Evolutionary conservation across 2,329 filamentous ascomycete species (phyloP), one percentile per base, ranked within the genome.

Genomic region (Aspergillus chevalieri): DNA sequence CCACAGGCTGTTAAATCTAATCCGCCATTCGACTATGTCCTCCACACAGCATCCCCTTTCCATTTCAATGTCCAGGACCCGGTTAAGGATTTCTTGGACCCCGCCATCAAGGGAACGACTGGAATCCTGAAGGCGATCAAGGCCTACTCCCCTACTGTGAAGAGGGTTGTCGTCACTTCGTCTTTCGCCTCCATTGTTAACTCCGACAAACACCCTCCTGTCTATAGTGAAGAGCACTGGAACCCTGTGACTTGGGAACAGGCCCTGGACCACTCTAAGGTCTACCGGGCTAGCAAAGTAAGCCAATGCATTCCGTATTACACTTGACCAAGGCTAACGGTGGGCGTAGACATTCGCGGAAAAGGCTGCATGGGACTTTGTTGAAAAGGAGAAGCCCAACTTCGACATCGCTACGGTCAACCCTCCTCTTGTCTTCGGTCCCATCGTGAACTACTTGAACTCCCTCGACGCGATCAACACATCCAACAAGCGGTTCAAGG

Each of bases 1-100:
- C 39, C 48, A 48, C 42, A 70, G 65, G 81, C 79, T 14, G 76
- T 84, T 44, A 73, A 80, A 54, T 82, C 80, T 14, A 74, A 80
- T 48, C 81, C 81, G 0, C 80, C 82, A 0, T 87, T 92, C 54
- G 84, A 88, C 59, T 83, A 79, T 43, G 85, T 92, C 44, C 76
- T 89, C 46, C 85, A 89, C 65, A 88, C 85, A 5, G 85, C 86
- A 2, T 84, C 80, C 0, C 87, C 88, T 0, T 91, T 87, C 72
- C 84, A 87, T 59, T 79, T 83, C 64, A 85, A 85, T 30, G 82
- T 93, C 48, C 53, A 88, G 33, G 79, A 84, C 56, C 83, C 87
- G 15, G 77, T 92, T 54, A 82, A 85, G 60, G 73, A 74, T 52
- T 71, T 83, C 26, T 67, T 83, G 33, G 81, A 83, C 55, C 80